phyloP scores from a whole-genome alignment of 2,329 filamentous ascomycete genomes.

The Colletotrichum ledebouriae region DNA sequence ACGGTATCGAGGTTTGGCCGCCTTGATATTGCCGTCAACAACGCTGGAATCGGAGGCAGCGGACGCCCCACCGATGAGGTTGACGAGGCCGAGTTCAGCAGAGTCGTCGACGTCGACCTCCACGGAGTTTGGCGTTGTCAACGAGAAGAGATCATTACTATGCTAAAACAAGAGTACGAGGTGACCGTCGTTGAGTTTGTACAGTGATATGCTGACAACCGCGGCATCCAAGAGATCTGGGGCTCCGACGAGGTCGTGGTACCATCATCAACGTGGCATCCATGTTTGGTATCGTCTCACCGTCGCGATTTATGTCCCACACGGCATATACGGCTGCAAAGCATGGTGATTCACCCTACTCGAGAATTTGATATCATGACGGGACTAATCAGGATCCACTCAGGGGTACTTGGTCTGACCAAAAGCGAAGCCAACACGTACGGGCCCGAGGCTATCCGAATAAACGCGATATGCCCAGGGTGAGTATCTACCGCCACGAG shows the following conservation, averaged over 20 bases:
- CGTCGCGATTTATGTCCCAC: slow-evolving; percentile 51
- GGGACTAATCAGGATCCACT: not conserved
- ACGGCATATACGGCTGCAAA: slow-evolving; percentile 66
- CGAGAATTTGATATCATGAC: not conserved
- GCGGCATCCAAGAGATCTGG: slow-evolving; percentile 46
- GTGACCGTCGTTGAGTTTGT: slow-evolving; percentile 11
- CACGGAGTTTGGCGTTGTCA: slow-evolving; percentile 71
- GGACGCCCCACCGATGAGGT: slow-evolving; percentile 60
- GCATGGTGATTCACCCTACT: slow-evolving; percentile 53
- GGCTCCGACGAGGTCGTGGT: slow-evolving; percentile 58
- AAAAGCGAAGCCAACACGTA: slow-evolving; percentile 67
- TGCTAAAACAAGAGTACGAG: slow-evolving; percentile 63
- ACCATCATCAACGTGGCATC: slow-evolving; percentile 68
- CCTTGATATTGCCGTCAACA: slow-evolving; percentile 69
- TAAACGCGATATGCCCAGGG: slow-evolving; percentile 73
- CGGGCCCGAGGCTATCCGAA: slow-evolving; percentile 63
- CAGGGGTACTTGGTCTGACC: slow-evolving; percentile 64
- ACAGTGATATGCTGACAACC: slow-evolving; percentile 21
- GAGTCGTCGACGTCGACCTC: slow-evolving; percentile 66
- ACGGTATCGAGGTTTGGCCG: slow-evolving; percentile 62
- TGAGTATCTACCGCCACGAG: slow-evolving; percentile 43
- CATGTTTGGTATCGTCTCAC: slow-evolving; percentile 63
- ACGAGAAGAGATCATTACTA: slow-evolving; percentile 63
- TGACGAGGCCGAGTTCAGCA: slow-evolving; percentile 61
- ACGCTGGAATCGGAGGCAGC: slow-evolving; percentile 63